phyloP scores from a whole-genome alignment of 805 yeast genomes.

The Starmerella bombi region DNA sequence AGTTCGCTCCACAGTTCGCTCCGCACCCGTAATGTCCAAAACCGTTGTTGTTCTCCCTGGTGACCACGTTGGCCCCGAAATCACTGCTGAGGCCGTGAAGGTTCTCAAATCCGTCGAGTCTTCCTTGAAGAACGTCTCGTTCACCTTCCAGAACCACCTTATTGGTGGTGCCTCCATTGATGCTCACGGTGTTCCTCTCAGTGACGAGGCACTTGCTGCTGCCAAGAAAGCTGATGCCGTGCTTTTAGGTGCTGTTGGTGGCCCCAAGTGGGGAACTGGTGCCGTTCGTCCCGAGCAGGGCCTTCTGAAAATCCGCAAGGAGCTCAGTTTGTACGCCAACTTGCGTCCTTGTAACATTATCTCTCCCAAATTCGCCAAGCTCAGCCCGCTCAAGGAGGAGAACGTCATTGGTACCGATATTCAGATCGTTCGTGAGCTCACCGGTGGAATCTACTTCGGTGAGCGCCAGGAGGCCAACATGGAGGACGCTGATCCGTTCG shows the following conservation, averaged over 20 bases:
- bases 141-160: slow-evolving; percentile 68
- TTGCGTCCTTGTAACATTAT: slow-evolving; percentile 93
- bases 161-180: slow-evolving; percentile 99
- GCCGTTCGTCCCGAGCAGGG: slow-evolving; percentile 96
- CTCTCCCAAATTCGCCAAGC: slow-evolving; percentile 64
- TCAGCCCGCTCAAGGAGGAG: slow-evolving; percentile 79
- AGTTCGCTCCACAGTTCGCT: too few relatives aligned
- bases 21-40: not conserved
- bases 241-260: slow-evolving; percentile 96
- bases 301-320: slow-evolving; percentile 83
- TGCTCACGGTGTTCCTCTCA: slow-evolving; percentile 84
- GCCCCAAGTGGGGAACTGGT: slow-evolving; percentile 99
- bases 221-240: slow-evolving; percentile 86
- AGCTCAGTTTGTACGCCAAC: slow-evolving; percentile 85
- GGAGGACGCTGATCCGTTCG: slow-evolving; percentile 42
- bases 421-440: slow-evolving; percentile 87
- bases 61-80: slow-evolving; percentile 92
- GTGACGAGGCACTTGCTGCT: slow-evolving; percentile 71
- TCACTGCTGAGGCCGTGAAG: slow-evolving; percentile 80
- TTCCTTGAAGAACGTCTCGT: slow-evolving; percentile 43
- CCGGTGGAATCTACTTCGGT: slow-evolving; percentile 97
- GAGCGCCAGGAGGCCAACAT: slow-evolving; percentile 88
- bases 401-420: slow-evolving; percentile 84
- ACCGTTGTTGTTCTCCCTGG: slow-evolving; percentile 85
- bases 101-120: slow-evolving; percentile 68